A percentile compares a stretch with the other conserved stretches of the same genome.
Conservation (phyloP, 306 rosid species). For the Medicago ruthenica region DNA sequence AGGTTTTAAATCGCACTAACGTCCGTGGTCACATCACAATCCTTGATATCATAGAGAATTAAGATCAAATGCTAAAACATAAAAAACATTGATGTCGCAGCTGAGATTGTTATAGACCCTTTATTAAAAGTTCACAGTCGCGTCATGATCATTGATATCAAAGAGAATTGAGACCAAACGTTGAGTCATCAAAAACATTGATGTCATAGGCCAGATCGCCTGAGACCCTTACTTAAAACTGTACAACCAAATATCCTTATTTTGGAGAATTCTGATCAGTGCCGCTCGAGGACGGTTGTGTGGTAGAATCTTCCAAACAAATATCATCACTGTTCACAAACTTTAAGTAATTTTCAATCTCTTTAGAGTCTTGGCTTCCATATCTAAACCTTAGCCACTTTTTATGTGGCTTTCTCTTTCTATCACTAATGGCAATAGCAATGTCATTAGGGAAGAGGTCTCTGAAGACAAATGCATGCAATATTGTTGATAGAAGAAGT, state of each 20-base stretch:
- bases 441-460: conserved; percentile 94
- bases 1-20: background rate
- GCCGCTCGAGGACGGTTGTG: conserved; percentile 30
- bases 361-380: conserved; percentile 60
- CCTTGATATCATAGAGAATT: background rate
- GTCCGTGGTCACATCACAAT: background rate
- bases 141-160: too few species aligned
- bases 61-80: background rate
- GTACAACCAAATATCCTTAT: background rate
- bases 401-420: conserved; percentile 56
- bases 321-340: conserved; percentile 47
- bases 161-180: background rate
- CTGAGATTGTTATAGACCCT: too few species aligned
- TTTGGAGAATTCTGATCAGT: conserved; percentile 1
- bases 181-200: background rate
- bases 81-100: background rate
- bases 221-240: background rate
- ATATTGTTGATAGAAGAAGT: conserved; percentile 62
- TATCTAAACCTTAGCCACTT: conserved; percentile 65
- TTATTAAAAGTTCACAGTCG: too few species aligned
- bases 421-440: conserved; percentile 88
- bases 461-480: conserved; percentile 74
- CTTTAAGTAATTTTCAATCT: conserved; percentile 73
- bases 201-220: background rate
- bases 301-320: conserved; percentile 55